phyloP scores from a whole-genome alignment of 805 yeast genomes.

The Candida hungchunana region DNA sequence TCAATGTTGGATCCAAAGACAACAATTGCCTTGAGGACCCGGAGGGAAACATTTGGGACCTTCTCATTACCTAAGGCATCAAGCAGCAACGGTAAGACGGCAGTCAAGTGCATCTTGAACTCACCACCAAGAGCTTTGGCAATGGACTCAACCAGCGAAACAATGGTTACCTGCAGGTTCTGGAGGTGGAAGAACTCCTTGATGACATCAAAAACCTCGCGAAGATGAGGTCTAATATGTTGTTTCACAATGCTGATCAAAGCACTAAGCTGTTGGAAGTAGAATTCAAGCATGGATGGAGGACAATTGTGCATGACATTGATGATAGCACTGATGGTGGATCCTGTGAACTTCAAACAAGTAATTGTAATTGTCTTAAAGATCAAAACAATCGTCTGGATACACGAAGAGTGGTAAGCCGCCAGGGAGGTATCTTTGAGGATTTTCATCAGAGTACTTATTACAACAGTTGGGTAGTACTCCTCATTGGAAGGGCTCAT shows the following conservation, averaged over 20 bases:
- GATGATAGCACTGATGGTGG: constrained; percentile 83
- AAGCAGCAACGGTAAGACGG: constrained; percentile 69
- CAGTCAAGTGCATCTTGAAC: constrained; percentile 78
- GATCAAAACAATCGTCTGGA: constrained; percentile 90
- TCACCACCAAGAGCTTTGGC: constrained; percentile 89
- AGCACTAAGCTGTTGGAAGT: constrained; percentile 83
- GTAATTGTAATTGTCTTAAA: constrained; percentile 85
- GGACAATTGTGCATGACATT: constrained; percentile 81
- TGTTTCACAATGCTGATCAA: constrained; percentile 80
- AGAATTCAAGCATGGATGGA: constrained; percentile 74
- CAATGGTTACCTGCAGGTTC: constrained; percentile 70
- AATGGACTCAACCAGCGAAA: constrained; percentile 76
- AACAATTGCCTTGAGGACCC: constrained; percentile 78
- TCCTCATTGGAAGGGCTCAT: constrained; percentile 91
- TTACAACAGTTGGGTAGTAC: constrained; percentile 93
- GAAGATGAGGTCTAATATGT: constrained; percentile 80
- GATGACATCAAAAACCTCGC: constrained; percentile 69
- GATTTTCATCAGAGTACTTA: constrained; percentile 77
- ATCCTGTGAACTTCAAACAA: constrained; percentile 84
- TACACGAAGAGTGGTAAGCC: constrained; percentile 83
- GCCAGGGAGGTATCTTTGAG: constrained; percentile 81
- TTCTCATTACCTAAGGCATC: constrained; percentile 73
- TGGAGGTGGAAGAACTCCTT: constrained; percentile 65
- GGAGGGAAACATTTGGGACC: constrained; percentile 58
- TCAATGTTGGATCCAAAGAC: constrained; percentile 85